Conservation (phyloP, 192 early-diverging fungal genomes). For the Phycomyces blakesleeanus region DNA sequence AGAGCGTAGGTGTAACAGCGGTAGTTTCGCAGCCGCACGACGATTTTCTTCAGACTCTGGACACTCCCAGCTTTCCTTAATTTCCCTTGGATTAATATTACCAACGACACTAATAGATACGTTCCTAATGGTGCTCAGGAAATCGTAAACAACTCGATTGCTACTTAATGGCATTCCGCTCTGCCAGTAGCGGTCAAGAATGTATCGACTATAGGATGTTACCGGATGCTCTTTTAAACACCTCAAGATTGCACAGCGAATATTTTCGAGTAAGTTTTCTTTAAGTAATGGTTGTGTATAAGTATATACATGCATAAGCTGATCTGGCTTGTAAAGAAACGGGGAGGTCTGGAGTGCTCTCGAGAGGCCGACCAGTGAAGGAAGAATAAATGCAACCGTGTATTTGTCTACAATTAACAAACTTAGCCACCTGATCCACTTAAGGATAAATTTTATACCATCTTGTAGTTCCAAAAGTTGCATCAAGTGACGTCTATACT, state of each 20-base stretch:
- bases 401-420: conserved; percentile 24
- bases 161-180: conserved; percentile 44
- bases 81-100: background rate
- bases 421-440: background rate
- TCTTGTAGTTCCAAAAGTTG: conserved; percentile 5
- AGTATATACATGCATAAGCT: conserved; percentile 41
- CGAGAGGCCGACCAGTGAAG: conserved; percentile 52
- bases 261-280: conserved; percentile 38
- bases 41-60: background rate
- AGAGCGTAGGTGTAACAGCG: background rate
- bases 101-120: conserved; percentile 42
- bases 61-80: no score
- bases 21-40: background rate
- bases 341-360: conserved; percentile 49
- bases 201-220: conserved; percentile 38
- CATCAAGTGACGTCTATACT: conserved; percentile 34
- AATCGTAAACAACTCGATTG: conserved; percentile 47
- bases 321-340: conserved; percentile 38
- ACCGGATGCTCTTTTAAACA: conserved; percentile 26
- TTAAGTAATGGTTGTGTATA: conserved; percentile 43
- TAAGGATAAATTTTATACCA: background rate
- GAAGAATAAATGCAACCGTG: conserved; percentile 49
- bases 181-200: conserved; percentile 44
- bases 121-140: conserved; percentile 49
- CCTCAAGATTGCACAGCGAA: conserved; percentile 34